Evolutionary conservation across 2,329 filamentous ascomycete genomes (phyloP).

Genomic region (Xenoacremonium recifei): DNA sequence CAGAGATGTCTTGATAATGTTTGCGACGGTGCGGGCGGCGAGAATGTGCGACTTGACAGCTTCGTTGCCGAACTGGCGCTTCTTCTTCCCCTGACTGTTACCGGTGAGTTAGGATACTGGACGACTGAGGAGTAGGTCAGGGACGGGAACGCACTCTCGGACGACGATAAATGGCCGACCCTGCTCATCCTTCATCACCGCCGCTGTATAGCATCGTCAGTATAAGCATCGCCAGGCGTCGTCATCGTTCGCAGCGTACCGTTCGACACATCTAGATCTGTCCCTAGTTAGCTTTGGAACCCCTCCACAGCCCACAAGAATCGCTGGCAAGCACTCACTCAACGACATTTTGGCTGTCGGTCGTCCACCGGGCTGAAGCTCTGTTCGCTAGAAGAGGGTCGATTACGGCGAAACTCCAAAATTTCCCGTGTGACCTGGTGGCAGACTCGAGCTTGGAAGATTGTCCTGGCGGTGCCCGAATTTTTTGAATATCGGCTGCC

Average conservation of each 20-base stretch:
- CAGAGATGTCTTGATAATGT: conserved; percentile 95
- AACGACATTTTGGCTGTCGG: conserved; percentile 35
- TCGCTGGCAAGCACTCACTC: conserved; percentile 33
- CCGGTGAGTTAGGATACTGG: conserved; percentile 19
- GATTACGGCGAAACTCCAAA: conserved; percentile 22
- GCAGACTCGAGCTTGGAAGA: conserved; percentile 30
- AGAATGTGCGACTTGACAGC: conserved; percentile 98
- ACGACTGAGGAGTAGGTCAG: conserved; percentile 1
- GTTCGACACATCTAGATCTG: conserved; percentile 81
- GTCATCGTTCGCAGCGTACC: conserved; percentile 54
- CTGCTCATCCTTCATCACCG: conserved; percentile 93
- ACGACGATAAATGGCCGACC: conserved; percentile 97
- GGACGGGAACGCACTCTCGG: conserved; percentile 72
- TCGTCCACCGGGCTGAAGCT: conserved; percentile 27
- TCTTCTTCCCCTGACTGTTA: conserved; percentile 90
- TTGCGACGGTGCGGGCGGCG: conserved; percentile 91
- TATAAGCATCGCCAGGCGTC: conserved; percentile 8
- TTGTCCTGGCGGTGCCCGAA: conserved; percentile 28
- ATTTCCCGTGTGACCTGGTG: conserved; percentile 23
- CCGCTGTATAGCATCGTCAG: conserved; percentile 43
- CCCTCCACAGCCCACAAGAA: conserved; percentile 19
- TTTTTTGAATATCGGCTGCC: conserved; percentile 34
- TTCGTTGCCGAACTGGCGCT: conserved; percentile 92
- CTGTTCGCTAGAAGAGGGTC: conserved; percentile 20
- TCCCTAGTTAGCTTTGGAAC: conserved; percentile 35